A percentile compares a stretch with the other conserved stretches of the same genome.
Evolutionary conservation across 805 yeast genomes (phyloP).

Genomic region (Schwanniomyces sp.): DNA sequence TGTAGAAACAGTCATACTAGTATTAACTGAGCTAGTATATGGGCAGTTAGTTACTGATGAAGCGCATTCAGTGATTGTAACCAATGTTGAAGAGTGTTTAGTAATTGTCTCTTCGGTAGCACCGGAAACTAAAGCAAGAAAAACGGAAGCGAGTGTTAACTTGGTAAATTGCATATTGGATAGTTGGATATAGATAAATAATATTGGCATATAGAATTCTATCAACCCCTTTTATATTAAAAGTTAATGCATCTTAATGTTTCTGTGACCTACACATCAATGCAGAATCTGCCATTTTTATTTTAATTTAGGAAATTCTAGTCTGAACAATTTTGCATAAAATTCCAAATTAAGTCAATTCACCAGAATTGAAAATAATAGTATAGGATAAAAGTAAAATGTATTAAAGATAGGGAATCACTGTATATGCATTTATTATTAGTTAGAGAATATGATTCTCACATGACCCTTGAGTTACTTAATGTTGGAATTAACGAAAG

Average conservation of each 20-base stretch:
- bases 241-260: background rate
- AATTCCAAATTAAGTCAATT: too few relatives aligned
- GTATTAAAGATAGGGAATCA: background rate
- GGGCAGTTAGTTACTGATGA: constrained; percentile 2
- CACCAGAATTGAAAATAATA: background rate
- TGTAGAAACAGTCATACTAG: constrained; percentile 8
- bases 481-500: constrained; percentile 31
- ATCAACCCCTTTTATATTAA: background rate
- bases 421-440: background rate
- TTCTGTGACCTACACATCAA: too few relatives aligned
- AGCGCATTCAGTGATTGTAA: constrained; percentile 3
- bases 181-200: background rate
- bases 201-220: background rate
- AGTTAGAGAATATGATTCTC: background rate
- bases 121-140: background rate
- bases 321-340: too few relatives aligned
- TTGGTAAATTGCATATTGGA: background rate
- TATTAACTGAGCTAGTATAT: background rate
- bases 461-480: constrained; percentile 17
- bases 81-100: constrained; percentile 3
- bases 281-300: too few relatives aligned
- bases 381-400: background rate
- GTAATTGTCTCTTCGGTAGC: background rate
- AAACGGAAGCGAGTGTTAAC: background rate
- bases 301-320: too few relatives aligned